Base-by-base conservation (phyloP, 345 rosid genomes). In the Salix caprea region DNA sequence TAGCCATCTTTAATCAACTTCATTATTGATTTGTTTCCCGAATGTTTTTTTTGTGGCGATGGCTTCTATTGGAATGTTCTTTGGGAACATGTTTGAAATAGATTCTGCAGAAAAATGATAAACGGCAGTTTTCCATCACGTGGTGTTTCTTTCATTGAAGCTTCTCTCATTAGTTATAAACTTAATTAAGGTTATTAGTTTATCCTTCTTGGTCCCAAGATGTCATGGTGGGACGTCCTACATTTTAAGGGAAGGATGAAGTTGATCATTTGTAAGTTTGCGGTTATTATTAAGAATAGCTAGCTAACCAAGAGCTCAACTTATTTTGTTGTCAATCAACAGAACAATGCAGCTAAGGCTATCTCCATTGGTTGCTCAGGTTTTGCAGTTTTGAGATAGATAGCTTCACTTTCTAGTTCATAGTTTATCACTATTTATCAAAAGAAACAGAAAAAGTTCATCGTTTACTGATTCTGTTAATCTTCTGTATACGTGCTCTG, bases 401-500 rank as follows among this genome's bases (percentile, higher is more conserved):
- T 72, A 34, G 5, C 19, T 18, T 75, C 24, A 16, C 21, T 30
- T 42, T 60, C 37, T 24, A 32, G 10, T 14, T 44, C 23, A 32
- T 71, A 5, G n/a, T n/a, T 56, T 56, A 56, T n/a, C 23, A n/a
- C 62, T n/a, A 3, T 56, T n/a, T n/a, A n/a, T n/a, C 6, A 9
- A 56, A 56, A 9, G 62, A 56, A 56, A 9, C 23, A 4, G 14
- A 56, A 40, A 40, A 18, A 30, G 8, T 24, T 44, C 30, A 11
- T 64, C 60, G 28, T 13, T 69, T 13, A 24, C 54, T 60, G 11
- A 15, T 69, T 36, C 46, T 34, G 36, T 4, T 34, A 34, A 34
- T 34, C 36, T 34, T 34, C 36, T 34, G 36, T 34, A 72, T 93
- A 16, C 96, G 97, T 0, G 94, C 89, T 34, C 90, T 93, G 5